Base-by-base conservation (phyloP, 805 yeast genomes). In the Zygosaccharomyces siamensis region DNA sequence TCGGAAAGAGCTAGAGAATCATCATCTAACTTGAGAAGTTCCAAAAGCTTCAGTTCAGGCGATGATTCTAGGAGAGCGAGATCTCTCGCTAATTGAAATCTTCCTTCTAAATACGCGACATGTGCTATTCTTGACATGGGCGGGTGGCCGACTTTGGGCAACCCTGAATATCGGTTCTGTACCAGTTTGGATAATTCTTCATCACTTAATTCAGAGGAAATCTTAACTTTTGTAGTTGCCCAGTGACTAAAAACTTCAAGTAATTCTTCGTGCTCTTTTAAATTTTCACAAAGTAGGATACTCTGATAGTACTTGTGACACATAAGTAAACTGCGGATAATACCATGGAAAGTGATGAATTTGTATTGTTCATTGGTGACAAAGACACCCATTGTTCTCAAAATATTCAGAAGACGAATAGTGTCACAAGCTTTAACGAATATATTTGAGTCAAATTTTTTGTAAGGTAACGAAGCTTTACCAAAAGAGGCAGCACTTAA, bases 401-500 rank as follows among this genome's bases (percentile, higher is more conserved):
- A 65, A 31, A 81, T 79, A 59, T 90, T 92, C 46, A 89, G 69
- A 1, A 89, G 79, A 53, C 88, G 75, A 20, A 89, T 58, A 31
- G 70, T 70, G 56, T 83, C 76, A 52, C 90, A 74, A 2, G 80
- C 77, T n/a, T 73, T 72, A 2, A 88, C 78, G 57, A 84, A 88
- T 40, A 72, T 68, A 49, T 78, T 78, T 3, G 89, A 72, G 59
- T 82, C 83, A 57, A 75, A 79, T 3, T 72, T 60, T 7, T 76
- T 79, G 39, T 76, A 61, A 36, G 76, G 60, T 10, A 78, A 72
- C 0, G 86, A 75, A 57, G 63, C 57, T 36, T 92, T 93, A 0
- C 97, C 99, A 68, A 90, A 87, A 0, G 86, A 73, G 0, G 90
- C 96, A 1, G 97, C 96, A 46, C 80, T 76, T 33, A 93, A 67